phyloP scores from a whole-genome alignment of 2,329 filamentous ascomycete species.

The Pestalotiopsis sp. region DNA sequence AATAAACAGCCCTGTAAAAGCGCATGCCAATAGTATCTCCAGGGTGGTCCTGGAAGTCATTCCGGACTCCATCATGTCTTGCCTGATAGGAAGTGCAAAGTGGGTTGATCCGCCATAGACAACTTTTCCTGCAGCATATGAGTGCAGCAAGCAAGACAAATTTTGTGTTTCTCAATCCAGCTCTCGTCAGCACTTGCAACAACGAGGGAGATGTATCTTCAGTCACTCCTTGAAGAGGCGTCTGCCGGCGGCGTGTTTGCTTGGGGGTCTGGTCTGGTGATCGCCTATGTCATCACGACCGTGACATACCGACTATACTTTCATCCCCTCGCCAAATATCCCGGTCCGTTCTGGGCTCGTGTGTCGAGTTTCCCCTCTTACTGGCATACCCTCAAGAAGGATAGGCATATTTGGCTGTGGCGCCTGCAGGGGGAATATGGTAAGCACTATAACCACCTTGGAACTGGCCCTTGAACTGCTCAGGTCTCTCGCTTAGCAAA shows the following conservation, averaged over 20 bases:
- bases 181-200: neutral
- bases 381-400: conserved; percentile 10
- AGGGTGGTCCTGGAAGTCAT: neutral
- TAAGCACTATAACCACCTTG: neutral
- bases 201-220: neutral
- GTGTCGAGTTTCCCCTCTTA: conserved; percentile 23
- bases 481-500: neutral
- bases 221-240: neutral
- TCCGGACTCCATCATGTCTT: neutral
- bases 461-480: neutral
- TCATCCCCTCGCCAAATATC: conserved; percentile 24
- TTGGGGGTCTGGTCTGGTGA: neutral
- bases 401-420: conserved; percentile 9
- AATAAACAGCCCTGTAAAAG: neutral
- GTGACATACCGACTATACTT: conserved; percentile 24
- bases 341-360: conserved; percentile 25
- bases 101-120: neutral
- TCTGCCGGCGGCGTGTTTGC: neutral
- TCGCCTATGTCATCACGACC: neutral
- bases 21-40: neutral
- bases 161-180: neutral
- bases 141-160: neutral
- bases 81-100: neutral
- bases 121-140: neutral
- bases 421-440: conserved; percentile 11